phyloP scores from a whole-genome alignment of 1,284 basidiomycete genomes.

The Peniophora sp. region DNA sequence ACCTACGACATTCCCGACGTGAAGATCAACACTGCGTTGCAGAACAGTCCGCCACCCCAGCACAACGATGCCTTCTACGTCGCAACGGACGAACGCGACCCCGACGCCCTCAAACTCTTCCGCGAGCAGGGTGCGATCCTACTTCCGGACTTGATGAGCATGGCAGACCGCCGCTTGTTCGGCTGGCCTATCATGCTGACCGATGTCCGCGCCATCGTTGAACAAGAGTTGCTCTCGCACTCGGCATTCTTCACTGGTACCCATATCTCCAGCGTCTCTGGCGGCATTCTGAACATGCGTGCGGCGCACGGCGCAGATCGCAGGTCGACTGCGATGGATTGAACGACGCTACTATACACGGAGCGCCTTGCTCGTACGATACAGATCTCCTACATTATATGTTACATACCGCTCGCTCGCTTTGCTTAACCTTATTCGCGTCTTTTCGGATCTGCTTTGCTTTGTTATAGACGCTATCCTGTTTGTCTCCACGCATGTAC shows the following conservation, averaged over 20 bases:
- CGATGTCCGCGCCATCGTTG: slow-evolving; percentile 36
- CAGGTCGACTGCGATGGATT: no score
- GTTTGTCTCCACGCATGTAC: no score
- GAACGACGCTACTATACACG: no score
- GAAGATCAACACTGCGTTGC: slow-evolving; percentile 12
- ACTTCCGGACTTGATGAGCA: slow-evolving; percentile 32
- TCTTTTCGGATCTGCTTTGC: no score
- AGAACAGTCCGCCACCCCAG: slow-evolving; percentile 2
- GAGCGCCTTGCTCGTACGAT: no score
- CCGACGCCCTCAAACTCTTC: slow-evolving; percentile 25
- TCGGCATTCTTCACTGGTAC: slow-evolving; percentile 37
- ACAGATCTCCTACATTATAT: no score
- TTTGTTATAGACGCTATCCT: no score
- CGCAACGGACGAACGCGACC: slow-evolving; percentile 38
- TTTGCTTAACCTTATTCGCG: no score
- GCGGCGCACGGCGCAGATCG: slow-evolving; percentile 27
- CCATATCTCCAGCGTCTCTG: slow-evolving; percentile 32
- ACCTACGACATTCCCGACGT: slow-evolving; percentile 22
- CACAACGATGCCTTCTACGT: slow-evolving; percentile 27
- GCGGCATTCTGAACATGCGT: slow-evolving; percentile 33
- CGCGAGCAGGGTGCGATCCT: slow-evolving; percentile 29
- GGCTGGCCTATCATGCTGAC: slow-evolving; percentile 36
- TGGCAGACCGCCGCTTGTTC: slow-evolving; percentile 27
- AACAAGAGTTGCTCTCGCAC: slow-evolving; percentile 31
- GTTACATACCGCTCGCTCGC: no score